Base-by-base conservation (phyloP, 345 rosid species). In the Raphanus raphanistrum region DNA sequence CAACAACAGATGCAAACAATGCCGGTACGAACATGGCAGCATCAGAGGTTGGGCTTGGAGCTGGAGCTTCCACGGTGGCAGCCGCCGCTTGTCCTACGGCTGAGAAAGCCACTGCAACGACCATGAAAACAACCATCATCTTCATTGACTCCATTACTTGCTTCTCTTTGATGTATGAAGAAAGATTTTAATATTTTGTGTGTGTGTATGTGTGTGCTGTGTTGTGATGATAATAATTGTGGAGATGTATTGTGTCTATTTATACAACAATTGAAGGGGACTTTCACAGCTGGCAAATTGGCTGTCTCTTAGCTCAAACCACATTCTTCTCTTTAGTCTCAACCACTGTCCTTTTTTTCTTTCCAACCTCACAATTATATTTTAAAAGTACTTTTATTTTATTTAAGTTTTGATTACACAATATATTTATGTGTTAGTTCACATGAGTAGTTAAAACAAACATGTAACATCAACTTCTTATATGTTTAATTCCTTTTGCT, bases 21-120 rank as follows among this genome's bases (percentile, higher is more conserved):
- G 84, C 71, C 5, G 84, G 82, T n/a, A 70, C 73, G 41, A 82
- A 82, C 69, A 74, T 57, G 52, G 82, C 16, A 64, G 76, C 84
- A 70, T 82, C 84, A 78, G 84, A 82, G 63, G 84, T 76, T 73
- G 84, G 84, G 55, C 79, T 77, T 57, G 82, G 84, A 31, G 84
- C 84, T 0, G 84, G 84, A 64, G 84, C 73, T 57, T 73, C 80
- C 67, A 76, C 65, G 57, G 84, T 77, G 16, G 81, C 35, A 0
- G 76, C 79, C 5, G 36, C 28, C 1, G 41, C 81, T 60, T 65
- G 62, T 61, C 59, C 72, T 17, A 63, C 17, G 43, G 78, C 50
- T 32, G 84, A 81, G 35, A 81, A 77, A 60, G 79, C 73, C 79
- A 81, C 48, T 0, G 72, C 79, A 4, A 74, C 8, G 52, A 73